Percentiles rank a stretch among this genome's conserved stretches.
phyloP scores from a whole-genome alignment of 306 rosid species.

The Sphenostylis stenocarpa region DNA sequence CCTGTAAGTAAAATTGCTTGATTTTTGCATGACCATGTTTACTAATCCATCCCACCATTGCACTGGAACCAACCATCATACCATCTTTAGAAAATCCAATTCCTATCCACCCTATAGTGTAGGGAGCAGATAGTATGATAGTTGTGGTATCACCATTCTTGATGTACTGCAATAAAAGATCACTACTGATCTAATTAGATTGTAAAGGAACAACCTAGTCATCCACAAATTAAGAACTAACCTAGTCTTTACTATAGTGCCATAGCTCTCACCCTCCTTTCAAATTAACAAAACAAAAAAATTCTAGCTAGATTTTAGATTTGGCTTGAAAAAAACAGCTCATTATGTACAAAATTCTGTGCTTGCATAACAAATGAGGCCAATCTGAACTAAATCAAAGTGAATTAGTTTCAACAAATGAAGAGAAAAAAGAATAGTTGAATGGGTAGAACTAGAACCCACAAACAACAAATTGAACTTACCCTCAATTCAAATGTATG shows the following conservation, averaged over 20 bases:
- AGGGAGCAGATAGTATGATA: slow-evolving; percentile 15
- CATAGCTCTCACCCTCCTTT: neutral
- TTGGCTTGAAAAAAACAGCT: neutral
- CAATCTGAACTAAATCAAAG: neutral
- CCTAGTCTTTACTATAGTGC: neutral
- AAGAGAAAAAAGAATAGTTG: neutral
- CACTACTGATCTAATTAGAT: neutral
- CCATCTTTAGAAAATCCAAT: slow-evolving; percentile 20
- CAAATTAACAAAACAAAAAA: neutral
- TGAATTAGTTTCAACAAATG: slow-evolving; percentile 11
- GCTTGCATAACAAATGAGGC: neutral
- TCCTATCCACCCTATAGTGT: slow-evolving; percentile 24
- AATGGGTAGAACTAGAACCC: neutral
- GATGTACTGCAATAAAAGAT: neutral
- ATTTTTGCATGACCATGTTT: slow-evolving; percentile 17
- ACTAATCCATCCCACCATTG: slow-evolving; percentile 18
- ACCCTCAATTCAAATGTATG: slow-evolving; percentile 15
- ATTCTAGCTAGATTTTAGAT: neutral
- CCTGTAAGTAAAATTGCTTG: slow-evolving; percentile 12
- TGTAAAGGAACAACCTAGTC: neutral
- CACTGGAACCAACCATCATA: slow-evolving; percentile 22
- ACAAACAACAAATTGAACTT: slow-evolving; percentile 2
- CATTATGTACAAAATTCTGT: neutral
- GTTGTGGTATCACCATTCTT: slow-evolving; percentile 9
- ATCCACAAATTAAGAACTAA: neutral